These are phyloP conservation scores for Suillus subluteus DNA, from an alignment of 768 basidiomycete species.

Conservation along the genomic window DNA sequence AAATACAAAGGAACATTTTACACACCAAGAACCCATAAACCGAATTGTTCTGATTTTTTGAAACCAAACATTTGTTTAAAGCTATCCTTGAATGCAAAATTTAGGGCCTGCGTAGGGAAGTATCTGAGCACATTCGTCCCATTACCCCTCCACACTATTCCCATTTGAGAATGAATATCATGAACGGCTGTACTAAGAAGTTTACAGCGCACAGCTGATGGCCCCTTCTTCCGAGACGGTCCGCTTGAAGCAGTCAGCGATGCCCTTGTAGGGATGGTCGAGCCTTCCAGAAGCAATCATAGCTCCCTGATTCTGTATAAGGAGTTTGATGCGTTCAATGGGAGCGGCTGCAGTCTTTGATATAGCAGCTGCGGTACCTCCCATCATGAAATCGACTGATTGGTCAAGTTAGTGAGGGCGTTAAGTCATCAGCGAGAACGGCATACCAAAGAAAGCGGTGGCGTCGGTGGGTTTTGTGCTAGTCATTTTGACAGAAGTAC, in stretches of 20 bases:
- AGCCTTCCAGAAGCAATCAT: constrained; percentile 42
- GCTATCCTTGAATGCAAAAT: constrained; percentile 52
- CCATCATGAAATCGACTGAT: constrained; percentile 42
- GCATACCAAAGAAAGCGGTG: constrained; percentile 26
- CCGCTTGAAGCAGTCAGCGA: constrained; percentile 38
- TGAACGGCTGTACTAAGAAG: constrained; percentile 3
- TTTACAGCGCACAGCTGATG: constrained; percentile 34
- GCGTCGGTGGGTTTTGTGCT: constrained; percentile 3
- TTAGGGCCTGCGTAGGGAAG: constrained; percentile 50
- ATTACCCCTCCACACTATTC: constrained; percentile 48
- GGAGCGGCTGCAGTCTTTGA: constrained; percentile 45
- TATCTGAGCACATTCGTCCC: constrained; percentile 47
- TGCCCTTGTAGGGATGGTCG: constrained; percentile 38
- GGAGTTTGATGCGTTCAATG: constrained; percentile 44
- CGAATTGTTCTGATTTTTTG: constrained; percentile 41
- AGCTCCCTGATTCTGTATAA: constrained; percentile 45
- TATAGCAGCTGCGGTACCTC: constrained; percentile 38
- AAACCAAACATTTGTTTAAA: constrained; percentile 43
- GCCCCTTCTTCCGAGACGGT: constrained; percentile 42
- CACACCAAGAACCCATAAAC: constrained; percentile 40
- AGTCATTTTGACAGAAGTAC: neutral
- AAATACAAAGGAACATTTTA: neutral
- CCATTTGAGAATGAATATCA: neutral
- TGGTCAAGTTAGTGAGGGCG: constrained; percentile 10
- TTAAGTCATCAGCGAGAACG: neutral